phyloP scores from a whole-genome alignment of 306 rosid species.

The Castanopsis chinensis region DNA sequence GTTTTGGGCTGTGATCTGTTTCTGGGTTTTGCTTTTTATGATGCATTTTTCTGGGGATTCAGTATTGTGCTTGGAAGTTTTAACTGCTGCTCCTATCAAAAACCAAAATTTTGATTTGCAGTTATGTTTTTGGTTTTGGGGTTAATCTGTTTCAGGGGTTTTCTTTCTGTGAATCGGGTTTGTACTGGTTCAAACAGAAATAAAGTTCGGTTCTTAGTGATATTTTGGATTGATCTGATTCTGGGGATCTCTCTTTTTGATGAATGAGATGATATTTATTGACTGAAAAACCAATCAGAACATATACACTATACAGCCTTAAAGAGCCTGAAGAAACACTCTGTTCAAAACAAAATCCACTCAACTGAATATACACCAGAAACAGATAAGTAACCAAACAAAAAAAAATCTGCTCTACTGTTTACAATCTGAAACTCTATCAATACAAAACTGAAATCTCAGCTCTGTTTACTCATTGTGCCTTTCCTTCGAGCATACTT shows the following conservation, averaged over 20 bases:
- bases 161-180: not conserved
- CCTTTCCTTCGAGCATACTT: too few relatives aligned
- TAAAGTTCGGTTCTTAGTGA: not conserved
- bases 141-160: not conserved
- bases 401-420: too few relatives aligned
- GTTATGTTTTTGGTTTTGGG: slow-evolving; percentile 1
- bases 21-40: not conserved
- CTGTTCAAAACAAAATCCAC: too few relatives aligned
- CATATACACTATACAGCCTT: too few relatives aligned
- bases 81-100: not conserved
- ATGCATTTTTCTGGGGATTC: not conserved
- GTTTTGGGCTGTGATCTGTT: not conserved
- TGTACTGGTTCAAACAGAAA: not conserved
- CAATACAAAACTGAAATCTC: too few relatives aligned
- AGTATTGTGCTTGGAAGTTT: not conserved
- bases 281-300: too few relatives aligned
- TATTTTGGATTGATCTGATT: not conserved
- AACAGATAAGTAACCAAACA: too few relatives aligned
- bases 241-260: not conserved
- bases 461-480: too few relatives aligned
- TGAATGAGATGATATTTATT: too few relatives aligned
- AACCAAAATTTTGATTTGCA: not conserved
- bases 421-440: too few relatives aligned
- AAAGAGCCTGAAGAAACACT: too few relatives aligned
- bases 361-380: too few relatives aligned